Percentiles rank a stretch among this genome's conserved stretches.
Conservation (phyloP, 192 early-diverging fungal genomes). For the Coemansia guatemalensis region DNA sequence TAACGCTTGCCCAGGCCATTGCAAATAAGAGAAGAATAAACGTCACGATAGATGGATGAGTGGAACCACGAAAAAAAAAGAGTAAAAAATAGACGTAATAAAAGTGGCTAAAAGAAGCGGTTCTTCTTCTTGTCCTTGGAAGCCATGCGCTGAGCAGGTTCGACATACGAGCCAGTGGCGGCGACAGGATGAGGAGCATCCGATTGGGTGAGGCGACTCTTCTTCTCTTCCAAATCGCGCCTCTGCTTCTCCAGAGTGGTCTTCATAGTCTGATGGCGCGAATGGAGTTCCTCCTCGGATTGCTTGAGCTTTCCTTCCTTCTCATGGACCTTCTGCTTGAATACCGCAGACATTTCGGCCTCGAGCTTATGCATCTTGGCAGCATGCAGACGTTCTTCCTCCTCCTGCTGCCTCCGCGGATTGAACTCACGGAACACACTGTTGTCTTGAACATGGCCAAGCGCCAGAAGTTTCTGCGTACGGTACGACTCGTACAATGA, state of each 20-base stretch:
- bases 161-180: slow-evolving; percentile 6
- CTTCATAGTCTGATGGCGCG: slow-evolving; percentile 97
- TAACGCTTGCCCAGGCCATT: too few relatives aligned
- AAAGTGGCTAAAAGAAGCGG: slow-evolving; percentile 33
- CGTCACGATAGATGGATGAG: background rate
- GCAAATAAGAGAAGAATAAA: too few relatives aligned
- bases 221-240: slow-evolving; percentile 91
- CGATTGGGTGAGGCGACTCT: slow-evolving; percentile 64
- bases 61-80: background rate
- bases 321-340: slow-evolving; percentile 97
- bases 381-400: slow-evolving; percentile 87
- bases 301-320: slow-evolving; percentile 97
- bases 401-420: slow-evolving; percentile 75
- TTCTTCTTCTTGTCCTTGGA: slow-evolving; percentile 52
- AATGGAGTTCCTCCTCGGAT: slow-evolving; percentile 92
- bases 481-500: slow-evolving; percentile 94
- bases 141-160: slow-evolving; percentile 12
- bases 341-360: slow-evolving; percentile 96
- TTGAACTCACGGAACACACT: slow-evolving; percentile 77
- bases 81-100: background rate
- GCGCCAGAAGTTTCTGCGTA: slow-evolving; percentile 84
- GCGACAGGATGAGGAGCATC: background rate
- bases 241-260: slow-evolving; percentile 90
- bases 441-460: slow-evolving; percentile 79
- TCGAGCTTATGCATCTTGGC: slow-evolving; percentile 97